These are phyloP conservation scores for Verticillium isaacii DNA, from an alignment of 2,329 filamentous ascomycete genomes.

Conservation along the genomic window DNA sequence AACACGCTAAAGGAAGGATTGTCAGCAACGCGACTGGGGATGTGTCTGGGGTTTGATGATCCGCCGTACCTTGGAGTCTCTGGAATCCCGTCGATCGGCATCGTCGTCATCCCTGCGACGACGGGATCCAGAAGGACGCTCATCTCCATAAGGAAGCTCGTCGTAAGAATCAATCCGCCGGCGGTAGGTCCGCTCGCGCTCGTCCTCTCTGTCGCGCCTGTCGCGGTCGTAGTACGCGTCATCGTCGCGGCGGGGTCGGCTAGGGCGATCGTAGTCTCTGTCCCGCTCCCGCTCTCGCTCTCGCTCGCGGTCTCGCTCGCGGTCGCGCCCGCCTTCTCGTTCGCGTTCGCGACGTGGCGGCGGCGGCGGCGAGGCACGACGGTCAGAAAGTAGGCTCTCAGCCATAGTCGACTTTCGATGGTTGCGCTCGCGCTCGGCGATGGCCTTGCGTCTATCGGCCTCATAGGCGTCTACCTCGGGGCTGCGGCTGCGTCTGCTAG, in stretches of 20 bases:
- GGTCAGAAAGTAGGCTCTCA: conserved; percentile 54
- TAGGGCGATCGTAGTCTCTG: conserved; percentile 43
- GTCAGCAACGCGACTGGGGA: conserved; percentile 19
- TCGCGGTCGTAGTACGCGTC: conserved; percentile 77
- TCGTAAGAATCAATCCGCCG: conserved; percentile 77
- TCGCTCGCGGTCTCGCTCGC: conserved; percentile 21
- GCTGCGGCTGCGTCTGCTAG: conserved; percentile 68
- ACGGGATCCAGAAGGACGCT: conserved; percentile 60
- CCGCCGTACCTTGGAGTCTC: conserved; percentile 59
- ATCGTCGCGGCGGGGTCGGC: conserved; percentile 54
- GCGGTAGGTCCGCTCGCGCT: conserved; percentile 82
- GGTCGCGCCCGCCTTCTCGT: conserved; percentile 28
- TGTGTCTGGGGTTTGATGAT: background rate
- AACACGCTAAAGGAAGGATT: conserved; percentile 39
- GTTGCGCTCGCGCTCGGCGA: conserved; percentile 89
- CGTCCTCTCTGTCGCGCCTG: conserved; percentile 80
- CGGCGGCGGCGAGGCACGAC: conserved; percentile 34
- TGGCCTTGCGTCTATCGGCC: conserved; percentile 88
- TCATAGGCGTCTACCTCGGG: conserved; percentile 95
- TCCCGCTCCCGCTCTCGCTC: conserved; percentile 33
- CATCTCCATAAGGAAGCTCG: conserved; percentile 86
- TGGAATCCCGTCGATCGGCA: conserved; percentile 61
- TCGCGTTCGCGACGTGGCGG: conserved; percentile 33
- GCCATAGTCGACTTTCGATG: conserved; percentile 78
- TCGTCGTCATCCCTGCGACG: conserved; percentile 78